These are phyloP conservation scores for Mortierella sp. DNA, from an alignment of 371 early-diverging fungal genomes.

Conservation along the genomic window DNA sequence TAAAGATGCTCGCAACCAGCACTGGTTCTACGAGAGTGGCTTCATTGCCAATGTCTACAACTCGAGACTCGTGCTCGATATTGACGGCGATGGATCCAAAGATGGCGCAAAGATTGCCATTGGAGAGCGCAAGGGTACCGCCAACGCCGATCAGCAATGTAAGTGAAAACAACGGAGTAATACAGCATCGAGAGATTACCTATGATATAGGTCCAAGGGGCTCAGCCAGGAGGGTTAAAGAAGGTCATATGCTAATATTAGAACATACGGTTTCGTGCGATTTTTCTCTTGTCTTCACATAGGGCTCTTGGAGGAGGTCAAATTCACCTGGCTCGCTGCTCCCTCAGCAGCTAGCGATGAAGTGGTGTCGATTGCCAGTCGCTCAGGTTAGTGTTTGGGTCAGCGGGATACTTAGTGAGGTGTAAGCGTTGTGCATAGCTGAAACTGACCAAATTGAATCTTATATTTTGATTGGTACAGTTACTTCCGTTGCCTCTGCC, in stretches of 20 bases:
- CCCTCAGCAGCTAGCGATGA: conserved; percentile 14
- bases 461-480: no score
- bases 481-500: neutral
- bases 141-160: conserved; percentile 49
- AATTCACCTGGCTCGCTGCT: conserved; percentile 26
- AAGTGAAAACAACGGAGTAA: conserved; percentile 13
- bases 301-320: conserved; percentile 51
- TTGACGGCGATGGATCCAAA: conserved; percentile 47
- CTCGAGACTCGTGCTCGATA: conserved; percentile 49
- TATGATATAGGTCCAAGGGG: no score
- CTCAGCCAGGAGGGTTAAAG: no score
- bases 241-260: conserved; percentile 8
- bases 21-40: conserved; percentile 52
- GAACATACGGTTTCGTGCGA: neutral
- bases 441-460: no score
- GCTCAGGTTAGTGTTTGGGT: conserved; percentile 30
- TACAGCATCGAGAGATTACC: no score
- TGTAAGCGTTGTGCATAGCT: no score
- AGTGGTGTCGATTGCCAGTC: conserved; percentile 7
- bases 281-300: neutral
- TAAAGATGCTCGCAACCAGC: conserved; percentile 51
- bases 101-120: conserved; percentile 56
- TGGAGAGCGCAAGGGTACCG: conserved; percentile 42
- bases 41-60: conserved; percentile 55
- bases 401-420: no score